A percentile compares a stretch with the other conserved stretches of the same genome.
These are phyloP conservation scores for Lepidopterella palustris DNA, from an alignment of 495 filamentous ascomycete species.

Conservation along the genomic window DNA sequence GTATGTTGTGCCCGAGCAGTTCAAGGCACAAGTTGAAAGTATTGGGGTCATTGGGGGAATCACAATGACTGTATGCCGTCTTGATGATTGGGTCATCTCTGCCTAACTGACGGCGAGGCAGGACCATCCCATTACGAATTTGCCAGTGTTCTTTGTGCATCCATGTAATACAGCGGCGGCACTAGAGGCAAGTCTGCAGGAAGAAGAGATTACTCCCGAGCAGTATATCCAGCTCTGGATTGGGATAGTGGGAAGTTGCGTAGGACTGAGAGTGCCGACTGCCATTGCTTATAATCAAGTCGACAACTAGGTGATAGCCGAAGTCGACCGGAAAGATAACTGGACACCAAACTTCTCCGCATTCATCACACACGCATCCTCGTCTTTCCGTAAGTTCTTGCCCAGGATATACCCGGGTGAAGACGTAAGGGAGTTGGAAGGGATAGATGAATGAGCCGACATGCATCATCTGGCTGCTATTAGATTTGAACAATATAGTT, in stretches of 20 bases:
- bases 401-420: neutral
- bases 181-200: conserved; percentile 3
- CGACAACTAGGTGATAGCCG: neutral
- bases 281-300: neutral
- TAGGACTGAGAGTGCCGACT: conserved; percentile 18
- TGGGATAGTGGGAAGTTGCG: conserved; percentile 16
- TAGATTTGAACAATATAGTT: conserved; percentile 5
- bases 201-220: conserved; percentile 5
- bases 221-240: conserved; percentile 26
- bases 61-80: conserved; percentile 20
- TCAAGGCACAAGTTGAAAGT: conserved; percentile 14
- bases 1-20: conserved; percentile 16
- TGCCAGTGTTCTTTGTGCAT: conserved; percentile 27
- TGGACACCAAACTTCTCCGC: no score
- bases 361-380: no score
- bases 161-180: conserved; percentile 26
- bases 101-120: neutral
- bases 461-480: conserved; percentile 1
- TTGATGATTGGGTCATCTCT: neutral
- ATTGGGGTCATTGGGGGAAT: conserved; percentile 26
- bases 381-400: no score
- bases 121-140: conserved; percentile 25
- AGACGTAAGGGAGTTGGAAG: neutral
- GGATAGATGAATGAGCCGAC: neutral
- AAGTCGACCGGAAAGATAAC: no score